A percentile compares a stretch with the other conserved stretches of the same genome.
Conservation (phyloP, 1,284 basidiomycete species). For the Naganishia sp. region DNA sequence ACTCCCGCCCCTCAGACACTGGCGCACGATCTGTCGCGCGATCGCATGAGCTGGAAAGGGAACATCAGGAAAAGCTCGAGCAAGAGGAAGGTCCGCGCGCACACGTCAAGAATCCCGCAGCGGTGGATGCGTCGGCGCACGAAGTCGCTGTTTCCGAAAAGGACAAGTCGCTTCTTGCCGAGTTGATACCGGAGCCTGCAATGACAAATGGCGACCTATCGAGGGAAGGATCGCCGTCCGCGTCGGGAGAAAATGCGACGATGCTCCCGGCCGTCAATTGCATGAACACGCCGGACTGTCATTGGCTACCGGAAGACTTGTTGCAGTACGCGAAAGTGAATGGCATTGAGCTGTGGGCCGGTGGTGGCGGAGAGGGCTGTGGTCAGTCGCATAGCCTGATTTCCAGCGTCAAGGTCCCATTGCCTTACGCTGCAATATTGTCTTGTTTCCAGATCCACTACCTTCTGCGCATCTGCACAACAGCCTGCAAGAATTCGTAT, state of each 20-base stretch:
- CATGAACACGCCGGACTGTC: slow-evolving; percentile 52
- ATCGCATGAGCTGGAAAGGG: slow-evolving; percentile 11
- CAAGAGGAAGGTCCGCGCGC: slow-evolving; percentile 17
- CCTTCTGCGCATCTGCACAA: slow-evolving; percentile 52
- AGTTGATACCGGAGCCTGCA: slow-evolving; percentile 15
- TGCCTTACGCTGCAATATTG: neutral
- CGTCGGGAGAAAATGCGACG: neutral
- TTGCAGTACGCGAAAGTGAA: slow-evolving; percentile 43
- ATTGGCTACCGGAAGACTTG: slow-evolving; percentile 47
- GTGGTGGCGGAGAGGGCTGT: slow-evolving; percentile 49
- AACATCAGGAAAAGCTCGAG: slow-evolving; percentile 3
- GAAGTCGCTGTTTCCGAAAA: slow-evolving; percentile 1
- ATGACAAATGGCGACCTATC: neutral
- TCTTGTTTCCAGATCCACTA: slow-evolving; percentile 45
- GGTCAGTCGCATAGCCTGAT: slow-evolving; percentile 38
- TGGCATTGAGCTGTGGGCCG: slow-evolving; percentile 51
- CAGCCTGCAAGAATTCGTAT: slow-evolving; percentile 48
- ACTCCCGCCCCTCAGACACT: slow-evolving; percentile 12
- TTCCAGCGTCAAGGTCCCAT: neutral
- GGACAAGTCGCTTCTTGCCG: slow-evolving; percentile 29
- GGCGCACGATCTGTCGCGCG: neutral
- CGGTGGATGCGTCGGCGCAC: neutral
- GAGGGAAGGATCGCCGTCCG: neutral
- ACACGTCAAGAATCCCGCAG: neutral
- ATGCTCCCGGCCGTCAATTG: slow-evolving; percentile 42